These are phyloP conservation scores for Steccherinum ochraceum DNA, from an alignment of 768 basidiomycete species.

Conservation along the genomic window DNA sequence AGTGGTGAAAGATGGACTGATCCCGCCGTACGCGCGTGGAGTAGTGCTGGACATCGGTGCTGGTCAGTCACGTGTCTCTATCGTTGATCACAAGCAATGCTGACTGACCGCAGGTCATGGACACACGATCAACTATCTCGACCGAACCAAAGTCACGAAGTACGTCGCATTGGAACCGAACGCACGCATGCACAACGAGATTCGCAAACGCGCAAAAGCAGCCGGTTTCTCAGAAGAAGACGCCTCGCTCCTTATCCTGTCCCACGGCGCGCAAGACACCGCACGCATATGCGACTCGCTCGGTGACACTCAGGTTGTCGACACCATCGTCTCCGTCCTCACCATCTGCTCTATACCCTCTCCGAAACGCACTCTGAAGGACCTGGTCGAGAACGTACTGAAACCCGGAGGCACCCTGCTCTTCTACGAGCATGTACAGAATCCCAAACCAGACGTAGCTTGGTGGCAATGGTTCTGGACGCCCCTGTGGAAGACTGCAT, in stretches of 20 bases:
- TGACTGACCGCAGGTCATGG: conserved; percentile 45
- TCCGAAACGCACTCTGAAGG: conserved; percentile 42
- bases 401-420: conserved; percentile 60
- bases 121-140: conserved; percentile 56
- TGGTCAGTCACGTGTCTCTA: conserved; percentile 33
- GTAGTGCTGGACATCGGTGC: conserved; percentile 65
- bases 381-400: conserved; percentile 46
- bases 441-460: conserved; percentile 42
- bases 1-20: conserved; percentile 38
- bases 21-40: conserved; percentile 50
- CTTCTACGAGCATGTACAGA: conserved; percentile 69
- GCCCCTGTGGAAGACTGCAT: conserved; percentile 53
- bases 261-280: conserved; percentile 59
- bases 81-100: not conserved
- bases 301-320: conserved; percentile 30
- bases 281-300: conserved; percentile 38
- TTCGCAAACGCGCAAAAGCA: conserved; percentile 40
- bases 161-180: conserved; percentile 78
- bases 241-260: conserved; percentile 49
- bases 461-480: conserved; percentile 75
- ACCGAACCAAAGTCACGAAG: conserved; percentile 45
- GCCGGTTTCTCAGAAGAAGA: conserved; percentile 49
- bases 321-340: conserved; percentile 60
- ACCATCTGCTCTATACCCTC: conserved; percentile 60
- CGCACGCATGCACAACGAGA: conserved; percentile 48